Conservation (phyloP, 1,284 basidiomycete genomes). For the Rhizoctonia solani region DNA sequence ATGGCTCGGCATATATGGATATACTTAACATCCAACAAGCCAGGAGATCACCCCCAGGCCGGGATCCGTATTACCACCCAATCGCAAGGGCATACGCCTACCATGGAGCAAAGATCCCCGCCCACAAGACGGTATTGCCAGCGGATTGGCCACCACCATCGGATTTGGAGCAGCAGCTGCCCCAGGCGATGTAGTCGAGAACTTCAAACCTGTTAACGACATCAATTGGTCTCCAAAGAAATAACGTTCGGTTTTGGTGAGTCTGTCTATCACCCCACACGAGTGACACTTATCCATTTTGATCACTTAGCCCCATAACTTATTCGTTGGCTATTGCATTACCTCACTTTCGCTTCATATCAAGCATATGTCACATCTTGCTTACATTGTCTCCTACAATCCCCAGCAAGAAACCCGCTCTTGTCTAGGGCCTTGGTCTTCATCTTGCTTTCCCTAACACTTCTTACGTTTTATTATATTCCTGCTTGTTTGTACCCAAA, state of each 20-base stretch:
- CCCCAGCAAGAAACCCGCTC: no score
- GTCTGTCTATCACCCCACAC: no score
- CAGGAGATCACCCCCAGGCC: neutral
- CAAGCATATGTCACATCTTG: no score
- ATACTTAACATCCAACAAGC: slow-evolving; percentile 1
- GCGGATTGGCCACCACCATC: slow-evolving; percentile 21
- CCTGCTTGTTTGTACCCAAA: no score
- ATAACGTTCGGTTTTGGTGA: neutral
- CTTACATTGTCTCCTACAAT: no score
- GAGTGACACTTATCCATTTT: no score
- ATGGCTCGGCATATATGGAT: slow-evolving; percentile 30
- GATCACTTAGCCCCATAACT: no score
- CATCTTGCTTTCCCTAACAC: no score
- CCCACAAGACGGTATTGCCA: slow-evolving; percentile 24
- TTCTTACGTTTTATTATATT: no score
- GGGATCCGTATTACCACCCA: neutral
- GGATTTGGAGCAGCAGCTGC: slow-evolving; percentile 18
- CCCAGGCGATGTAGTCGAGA: neutral
- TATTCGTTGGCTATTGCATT: no score
- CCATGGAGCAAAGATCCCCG: slow-evolving; percentile 19
- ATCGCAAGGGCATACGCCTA: neutral
- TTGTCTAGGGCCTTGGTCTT: no score
- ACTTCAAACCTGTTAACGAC: neutral
- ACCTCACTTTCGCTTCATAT: no score
- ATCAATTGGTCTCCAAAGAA: neutral